phyloP scores from a whole-genome alignment of 352 stramenopile genomes.

The Globisporangium abappressorium region DNA sequence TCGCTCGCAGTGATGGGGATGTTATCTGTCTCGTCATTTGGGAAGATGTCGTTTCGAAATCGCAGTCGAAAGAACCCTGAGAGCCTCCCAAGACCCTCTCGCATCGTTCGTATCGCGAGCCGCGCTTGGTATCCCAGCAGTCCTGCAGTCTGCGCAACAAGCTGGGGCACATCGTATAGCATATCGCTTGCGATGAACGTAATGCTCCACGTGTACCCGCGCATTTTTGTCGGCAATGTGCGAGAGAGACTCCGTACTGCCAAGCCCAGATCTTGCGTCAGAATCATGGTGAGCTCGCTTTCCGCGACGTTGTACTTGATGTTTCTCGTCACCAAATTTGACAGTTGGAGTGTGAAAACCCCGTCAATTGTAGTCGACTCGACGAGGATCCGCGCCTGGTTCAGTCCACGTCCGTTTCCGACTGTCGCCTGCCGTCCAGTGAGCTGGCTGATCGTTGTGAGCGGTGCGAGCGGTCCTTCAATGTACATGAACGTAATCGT shows the following conservation, averaged over 20 bases:
- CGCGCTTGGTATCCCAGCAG: constrained; percentile 58
- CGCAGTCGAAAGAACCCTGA: constrained; percentile 67
- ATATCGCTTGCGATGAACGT: constrained; percentile 67
- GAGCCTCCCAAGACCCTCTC: constrained; percentile 58
- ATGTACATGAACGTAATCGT: constrained; percentile 74
- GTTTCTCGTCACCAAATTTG: constrained; percentile 54
- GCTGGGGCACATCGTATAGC: constrained; percentile 57
- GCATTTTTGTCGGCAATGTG: constrained; percentile 33
- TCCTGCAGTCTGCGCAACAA: constrained; percentile 46
- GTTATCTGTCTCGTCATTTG: constrained; percentile 63
- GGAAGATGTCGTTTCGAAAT: constrained; percentile 73
- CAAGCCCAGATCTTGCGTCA: constrained; percentile 63
- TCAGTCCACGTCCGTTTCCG: constrained; percentile 46
- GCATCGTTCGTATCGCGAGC: constrained; percentile 45
- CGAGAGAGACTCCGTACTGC: constrained; percentile 53
- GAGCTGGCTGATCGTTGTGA: constrained; percentile 47
- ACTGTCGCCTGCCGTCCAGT: constrained; percentile 52
- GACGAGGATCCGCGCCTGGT: constrained; percentile 43
- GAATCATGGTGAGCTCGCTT: constrained; percentile 47
- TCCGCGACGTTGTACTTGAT: constrained; percentile 65
- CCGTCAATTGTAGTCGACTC: constrained; percentile 61
- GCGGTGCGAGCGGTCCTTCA: constrained; percentile 47
- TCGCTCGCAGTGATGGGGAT: constrained; percentile 64
- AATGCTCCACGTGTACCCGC: constrained; percentile 68
- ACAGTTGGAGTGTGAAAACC: constrained; percentile 63